Base-by-base conservation (phyloP, 73 alveolate genomes). In the Diophrys sp. region DNA sequence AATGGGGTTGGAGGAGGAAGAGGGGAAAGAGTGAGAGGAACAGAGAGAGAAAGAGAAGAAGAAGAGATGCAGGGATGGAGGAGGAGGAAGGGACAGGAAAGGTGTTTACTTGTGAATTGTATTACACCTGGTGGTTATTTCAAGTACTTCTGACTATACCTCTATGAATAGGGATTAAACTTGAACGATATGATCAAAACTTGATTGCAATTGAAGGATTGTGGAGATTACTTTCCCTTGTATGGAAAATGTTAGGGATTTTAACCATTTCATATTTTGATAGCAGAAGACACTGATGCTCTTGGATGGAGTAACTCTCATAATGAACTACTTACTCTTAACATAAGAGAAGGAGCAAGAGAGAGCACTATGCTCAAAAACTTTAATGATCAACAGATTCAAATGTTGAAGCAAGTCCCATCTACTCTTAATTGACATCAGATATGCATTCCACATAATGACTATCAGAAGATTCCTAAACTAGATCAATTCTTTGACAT, bases 221-320 rank as follows among this genome's bases (percentile, higher is more conserved):
- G 31, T 24, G 97, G 93, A 30, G 83, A 33, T 53, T 67, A 69
- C 32, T 88, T 77, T 84, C 97, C 97, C 11, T 31, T 91, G 0
- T 29, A 77, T 70, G 97, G 95, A 1, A 84, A 80, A 0, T 91
- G 97, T 78, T 81, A 78, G 57, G 97, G 97, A 0, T 70, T 76
- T 26, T 76, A 83, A 55, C 84, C 68, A 28, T 56, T 83, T 5
- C 91, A 83, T 55, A 33, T 83, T 8, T 8, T 73, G 5, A 55
- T 55, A 1, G 81, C 91, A 18, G 70, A 44, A 11, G 5, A 5
- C 62, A 44, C 62, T 44, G 62, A 44, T 18, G 62, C 62, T 11
- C 18, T 44, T 11, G 62, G 62, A 5, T 44, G 18, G 5, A 11
- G n/a, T 11, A 44, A 44, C 5, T 44, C 62, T 44, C 27, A 32